phyloP scores from a whole-genome alignment of 2,329 filamentous ascomycete genomes.

The Penicillium crustosum region DNA sequence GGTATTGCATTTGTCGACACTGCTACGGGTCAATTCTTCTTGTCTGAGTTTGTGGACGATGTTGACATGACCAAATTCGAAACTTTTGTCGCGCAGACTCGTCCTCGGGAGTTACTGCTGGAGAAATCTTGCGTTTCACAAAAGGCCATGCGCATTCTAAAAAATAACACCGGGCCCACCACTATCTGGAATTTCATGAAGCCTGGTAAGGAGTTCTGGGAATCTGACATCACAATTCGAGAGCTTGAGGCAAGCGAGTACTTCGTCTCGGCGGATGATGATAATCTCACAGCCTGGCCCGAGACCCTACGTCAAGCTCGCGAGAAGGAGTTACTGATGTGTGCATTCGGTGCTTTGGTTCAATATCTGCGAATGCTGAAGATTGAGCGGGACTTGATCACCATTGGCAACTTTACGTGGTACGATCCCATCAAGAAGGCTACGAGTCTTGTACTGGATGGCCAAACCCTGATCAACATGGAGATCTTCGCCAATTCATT shows the following conservation, averaged over 20 bases:
- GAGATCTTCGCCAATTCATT: constrained; percentile 93
- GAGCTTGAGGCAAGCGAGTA: constrained; percentile 80
- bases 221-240: constrained; percentile 74
- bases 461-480: constrained; percentile 96
- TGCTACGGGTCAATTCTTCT: constrained; percentile 88
- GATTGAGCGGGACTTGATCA: constrained; percentile 82
- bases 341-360: constrained; percentile 81
- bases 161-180: constrained; percentile 89
- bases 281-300: constrained; percentile 72
- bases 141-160: constrained; percentile 88
- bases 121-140: constrained; percentile 84
- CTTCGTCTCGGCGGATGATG: constrained; percentile 63
- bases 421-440: constrained; percentile 92
- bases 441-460: constrained; percentile 86
- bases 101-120: constrained; percentile 81
- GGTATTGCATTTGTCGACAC: constrained; percentile 94
- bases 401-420: constrained; percentile 84
- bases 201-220: constrained; percentile 84
- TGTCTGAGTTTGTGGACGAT: constrained; percentile 92
- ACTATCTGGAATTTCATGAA: constrained; percentile 96
- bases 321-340: constrained; percentile 82
- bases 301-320: constrained; percentile 67
- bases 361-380: constrained; percentile 86
- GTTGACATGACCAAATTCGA: constrained; percentile 94
- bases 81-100: constrained; percentile 89